Conservation (phyloP, 345 rosid species). For the Passiflora organensis region DNA sequence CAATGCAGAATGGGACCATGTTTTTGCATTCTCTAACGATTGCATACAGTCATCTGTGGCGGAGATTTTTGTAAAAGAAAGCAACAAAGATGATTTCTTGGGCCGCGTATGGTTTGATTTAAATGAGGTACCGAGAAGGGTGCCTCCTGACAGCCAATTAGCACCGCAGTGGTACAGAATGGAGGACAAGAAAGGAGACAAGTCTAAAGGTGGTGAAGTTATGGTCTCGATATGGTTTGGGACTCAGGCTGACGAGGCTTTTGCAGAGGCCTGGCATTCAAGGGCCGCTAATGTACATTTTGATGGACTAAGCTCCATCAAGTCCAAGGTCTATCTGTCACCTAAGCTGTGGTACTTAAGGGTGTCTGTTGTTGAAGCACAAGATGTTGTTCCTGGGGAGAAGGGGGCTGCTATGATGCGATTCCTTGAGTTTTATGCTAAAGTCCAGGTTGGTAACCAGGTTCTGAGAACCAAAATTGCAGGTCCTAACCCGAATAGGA, state of each 20-base stretch:
- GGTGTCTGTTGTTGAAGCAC: slow-evolving; percentile 61
- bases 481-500: slow-evolving; percentile 30
- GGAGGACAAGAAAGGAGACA: slow-evolving; percentile 53
- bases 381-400: slow-evolving; percentile 48
- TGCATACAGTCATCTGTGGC: slow-evolving; percentile 66
- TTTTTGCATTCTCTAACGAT: slow-evolving; percentile 73
- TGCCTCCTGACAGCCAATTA: slow-evolving; percentile 68
- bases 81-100: slow-evolving; percentile 48
- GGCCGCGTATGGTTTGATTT: slow-evolving; percentile 67
- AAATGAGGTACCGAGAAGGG: slow-evolving; percentile 56
- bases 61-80: slow-evolving; percentile 59
- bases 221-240: slow-evolving; percentile 79
- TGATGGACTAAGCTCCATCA: slow-evolving; percentile 53
- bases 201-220: slow-evolving; percentile 41
- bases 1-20: slow-evolving; percentile 56
- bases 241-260: slow-evolving; percentile 74
- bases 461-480: slow-evolving; percentile 45
- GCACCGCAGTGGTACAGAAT: slow-evolving; percentile 73
- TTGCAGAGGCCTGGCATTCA: slow-evolving; percentile 72
- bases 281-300: slow-evolving; percentile 59
- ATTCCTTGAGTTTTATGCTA: slow-evolving; percentile 48
- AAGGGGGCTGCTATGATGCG: slow-evolving; percentile 39
- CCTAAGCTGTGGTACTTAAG: slow-evolving; percentile 74
- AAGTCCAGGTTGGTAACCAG: slow-evolving; percentile 65
- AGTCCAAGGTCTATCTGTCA: slow-evolving; percentile 66